phyloP scores from a whole-genome alignment of 306 rosid species.

The Acacia confusa region DNA sequence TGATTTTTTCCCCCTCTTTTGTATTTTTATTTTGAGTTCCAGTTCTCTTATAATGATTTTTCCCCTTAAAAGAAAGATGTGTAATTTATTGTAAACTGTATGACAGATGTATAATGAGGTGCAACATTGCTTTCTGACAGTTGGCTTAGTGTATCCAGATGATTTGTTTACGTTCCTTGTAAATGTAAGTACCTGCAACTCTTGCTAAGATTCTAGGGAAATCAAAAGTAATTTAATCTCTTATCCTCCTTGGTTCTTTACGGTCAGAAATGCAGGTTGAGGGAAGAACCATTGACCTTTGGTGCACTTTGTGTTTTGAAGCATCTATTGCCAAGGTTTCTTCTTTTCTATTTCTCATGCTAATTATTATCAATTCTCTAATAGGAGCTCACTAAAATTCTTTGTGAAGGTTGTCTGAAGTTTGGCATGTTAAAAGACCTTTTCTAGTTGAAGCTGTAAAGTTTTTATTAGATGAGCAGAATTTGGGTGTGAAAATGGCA shows the following conservation, averaged over 20 bases:
- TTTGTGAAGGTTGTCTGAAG: conserved; percentile 80
- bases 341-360: conserved; percentile 21
- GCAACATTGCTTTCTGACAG: conserved; percentile 94
- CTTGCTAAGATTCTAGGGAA: background rate
- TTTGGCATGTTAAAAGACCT: conserved; percentile 82
- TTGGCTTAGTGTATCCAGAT: conserved; percentile 87
- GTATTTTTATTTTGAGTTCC: conserved; percentile 17
- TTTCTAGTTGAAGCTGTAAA: conserved; percentile 77
- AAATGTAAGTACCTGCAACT: conserved; percentile 65
- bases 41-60: conserved; percentile 22
- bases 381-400: conserved; percentile 34
- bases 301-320: conserved; percentile 84
- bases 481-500: conserved; percentile 72
- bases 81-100: conserved; percentile 29
- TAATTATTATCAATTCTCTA: conserved; percentile 28
- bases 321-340: conserved; percentile 95
- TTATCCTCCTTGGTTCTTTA: background rate
- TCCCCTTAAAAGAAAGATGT: conserved; percentile 9
- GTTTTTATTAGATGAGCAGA: conserved; percentile 79
- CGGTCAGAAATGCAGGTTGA: conserved; percentile 83
- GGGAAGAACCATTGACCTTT: conserved; percentile 81
- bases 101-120: conserved; percentile 91
- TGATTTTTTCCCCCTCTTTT: background rate
- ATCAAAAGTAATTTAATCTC: background rate
- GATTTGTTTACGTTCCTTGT: conserved; percentile 82